Evolutionary conservation across 345 rosid species (phyloP).

Genomic region (Camelina hispida): DNA sequence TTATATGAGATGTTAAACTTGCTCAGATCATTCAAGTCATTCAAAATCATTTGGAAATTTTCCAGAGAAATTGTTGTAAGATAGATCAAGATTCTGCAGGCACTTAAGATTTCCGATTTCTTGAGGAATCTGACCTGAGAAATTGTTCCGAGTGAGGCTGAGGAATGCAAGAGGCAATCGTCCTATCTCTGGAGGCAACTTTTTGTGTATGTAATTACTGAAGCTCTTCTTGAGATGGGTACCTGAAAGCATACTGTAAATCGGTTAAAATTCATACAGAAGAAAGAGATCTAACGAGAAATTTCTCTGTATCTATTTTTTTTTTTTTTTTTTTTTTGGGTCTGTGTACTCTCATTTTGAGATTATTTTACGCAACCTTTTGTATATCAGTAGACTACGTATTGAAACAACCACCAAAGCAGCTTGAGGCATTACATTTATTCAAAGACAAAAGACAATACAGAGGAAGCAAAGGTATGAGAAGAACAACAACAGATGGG

Average conservation of each 20-base stretch:
- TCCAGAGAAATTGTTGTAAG: conserved; percentile 88
- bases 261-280: background rate
- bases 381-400: too few species aligned
- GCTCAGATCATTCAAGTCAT: conserved; percentile 59
- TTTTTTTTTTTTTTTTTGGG: background rate
- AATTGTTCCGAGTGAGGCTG: too few species aligned
- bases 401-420: background rate
- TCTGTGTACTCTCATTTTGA: background rate
- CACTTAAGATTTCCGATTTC: conserved; percentile 67
- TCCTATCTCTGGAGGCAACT: too few species aligned
- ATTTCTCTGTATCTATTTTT: background rate
- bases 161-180: too few species aligned
- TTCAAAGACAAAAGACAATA: background rate
- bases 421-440: too few species aligned
- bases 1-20: conserved; percentile 91
- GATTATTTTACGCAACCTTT: conserved; percentile 7
- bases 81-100: conserved; percentile 79
- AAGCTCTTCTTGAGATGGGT: too few species aligned
- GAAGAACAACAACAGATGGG: background rate
- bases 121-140: too few species aligned
- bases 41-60: conserved; percentile 67
- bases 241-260: too few species aligned
- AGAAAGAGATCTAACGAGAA: conserved; percentile 8
- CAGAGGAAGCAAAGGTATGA: too few species aligned
- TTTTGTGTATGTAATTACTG: too few species aligned